phyloP scores from a whole-genome alignment of 306 rosid genomes.

The Gleditsia sinensis region DNA sequence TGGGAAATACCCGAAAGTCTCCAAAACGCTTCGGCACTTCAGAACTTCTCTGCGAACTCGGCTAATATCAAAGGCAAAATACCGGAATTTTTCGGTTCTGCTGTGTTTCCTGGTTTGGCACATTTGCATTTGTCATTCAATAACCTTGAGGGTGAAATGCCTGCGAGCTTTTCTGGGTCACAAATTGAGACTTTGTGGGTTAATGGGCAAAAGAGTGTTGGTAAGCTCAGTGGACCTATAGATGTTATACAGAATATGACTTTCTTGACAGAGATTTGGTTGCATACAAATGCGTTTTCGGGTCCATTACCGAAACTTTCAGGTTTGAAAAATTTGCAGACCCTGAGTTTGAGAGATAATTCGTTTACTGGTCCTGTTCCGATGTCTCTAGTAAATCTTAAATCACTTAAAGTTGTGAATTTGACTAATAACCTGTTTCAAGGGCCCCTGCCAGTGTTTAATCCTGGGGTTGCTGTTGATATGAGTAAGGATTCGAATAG shows the following conservation, averaged over 20 bases:
- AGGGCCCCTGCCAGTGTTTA: slow-evolving; percentile 56
- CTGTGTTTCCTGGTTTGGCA: slow-evolving; percentile 44
- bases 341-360: slow-evolving; percentile 67
- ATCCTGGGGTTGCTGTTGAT: neutral
- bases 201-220: slow-evolving; percentile 59
- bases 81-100: slow-evolving; percentile 49
- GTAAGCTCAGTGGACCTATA: slow-evolving; percentile 50
- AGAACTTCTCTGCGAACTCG: slow-evolving; percentile 63
- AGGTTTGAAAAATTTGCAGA: slow-evolving; percentile 42
- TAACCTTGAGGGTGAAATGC: slow-evolving; percentile 52
- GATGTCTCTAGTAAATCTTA: slow-evolving; percentile 43
- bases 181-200: slow-evolving; percentile 64
- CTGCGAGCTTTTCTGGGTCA: slow-evolving; percentile 43
- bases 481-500: slow-evolving; percentile 48
- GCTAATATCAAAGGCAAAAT: slow-evolving; percentile 55
- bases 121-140: slow-evolving; percentile 64
- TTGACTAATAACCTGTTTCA: slow-evolving; percentile 67
- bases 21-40: slow-evolving; percentile 46
- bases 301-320: slow-evolving; percentile 64
- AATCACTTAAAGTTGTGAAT: slow-evolving; percentile 48
- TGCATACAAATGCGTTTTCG: slow-evolving; percentile 57
- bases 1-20: slow-evolving; percentile 62
- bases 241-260: slow-evolving; percentile 62
- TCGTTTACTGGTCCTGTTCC: slow-evolving; percentile 63
- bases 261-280: slow-evolving; percentile 57